phyloP scores from a whole-genome alignment of 148 eudicot species.

The Rhododendron williamsianum region DNA sequence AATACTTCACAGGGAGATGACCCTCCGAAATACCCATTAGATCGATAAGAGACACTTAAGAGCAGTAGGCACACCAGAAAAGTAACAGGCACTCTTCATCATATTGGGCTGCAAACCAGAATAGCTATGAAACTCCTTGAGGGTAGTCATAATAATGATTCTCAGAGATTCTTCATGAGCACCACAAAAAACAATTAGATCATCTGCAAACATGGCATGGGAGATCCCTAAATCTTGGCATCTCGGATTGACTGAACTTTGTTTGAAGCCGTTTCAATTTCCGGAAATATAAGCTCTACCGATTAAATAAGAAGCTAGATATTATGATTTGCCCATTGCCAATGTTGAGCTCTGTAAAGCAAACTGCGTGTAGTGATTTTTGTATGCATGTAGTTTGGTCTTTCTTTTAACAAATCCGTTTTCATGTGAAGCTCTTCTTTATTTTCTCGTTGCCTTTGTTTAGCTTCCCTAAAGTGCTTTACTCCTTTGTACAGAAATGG shows the following conservation, averaged over 20 bases:
- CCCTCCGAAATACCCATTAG: too few relatives aligned
- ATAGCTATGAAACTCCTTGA: too few relatives aligned
- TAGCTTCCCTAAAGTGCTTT: background rate
- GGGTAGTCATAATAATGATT: too few relatives aligned
- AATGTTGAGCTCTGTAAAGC: background rate
- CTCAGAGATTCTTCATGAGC: too few relatives aligned
- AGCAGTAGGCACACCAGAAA: too few relatives aligned
- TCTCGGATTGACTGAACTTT: background rate
- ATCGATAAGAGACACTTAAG: too few relatives aligned
- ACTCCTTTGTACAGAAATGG: conserved; percentile 44
- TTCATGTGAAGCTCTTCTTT: background rate
- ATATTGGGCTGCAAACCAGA: too few relatives aligned
- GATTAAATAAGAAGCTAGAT: background rate
- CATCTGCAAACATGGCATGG: too few relatives aligned
- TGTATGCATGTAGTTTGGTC: background rate
- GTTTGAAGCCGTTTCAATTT: background rate
- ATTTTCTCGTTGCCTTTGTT: background rate
- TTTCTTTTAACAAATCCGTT: background rate
- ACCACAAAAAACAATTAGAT: too few relatives aligned
- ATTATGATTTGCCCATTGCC: conserved; percentile 3
- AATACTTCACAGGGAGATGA: too few relatives aligned
- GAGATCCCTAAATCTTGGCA: too few relatives aligned
- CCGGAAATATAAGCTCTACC: background rate
- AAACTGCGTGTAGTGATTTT: background rate
- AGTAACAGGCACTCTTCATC: too few relatives aligned